Conservation (phyloP, 179 eudicot genomes). For the Gypsophila paniculata region DNA sequence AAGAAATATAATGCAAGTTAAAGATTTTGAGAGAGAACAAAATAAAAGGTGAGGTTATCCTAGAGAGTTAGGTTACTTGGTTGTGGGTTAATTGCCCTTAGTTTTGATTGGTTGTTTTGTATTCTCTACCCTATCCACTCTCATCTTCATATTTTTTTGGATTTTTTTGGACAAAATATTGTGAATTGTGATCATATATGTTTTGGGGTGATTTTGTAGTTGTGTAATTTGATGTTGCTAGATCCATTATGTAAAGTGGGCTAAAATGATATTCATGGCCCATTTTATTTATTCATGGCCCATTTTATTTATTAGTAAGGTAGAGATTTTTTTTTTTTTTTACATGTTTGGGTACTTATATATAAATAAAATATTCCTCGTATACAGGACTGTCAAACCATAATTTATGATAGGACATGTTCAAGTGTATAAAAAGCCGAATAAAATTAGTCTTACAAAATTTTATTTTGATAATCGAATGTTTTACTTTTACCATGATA, state of each 20-base stretch:
- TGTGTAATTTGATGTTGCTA: neutral
- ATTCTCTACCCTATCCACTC: conserved; percentile 29
- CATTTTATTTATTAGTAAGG: no score
- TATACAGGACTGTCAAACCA: no score
- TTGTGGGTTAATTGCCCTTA: conserved; percentile 20
- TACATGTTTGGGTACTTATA: no score
- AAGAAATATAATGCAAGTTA: conserved; percentile 18
- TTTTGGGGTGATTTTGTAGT: neutral
- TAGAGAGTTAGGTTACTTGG: conserved; percentile 28
- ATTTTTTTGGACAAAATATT: neutral
- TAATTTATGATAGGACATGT: no score
- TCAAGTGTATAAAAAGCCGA: no score
- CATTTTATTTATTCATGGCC: no score
- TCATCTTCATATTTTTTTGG: conserved; percentile 19
- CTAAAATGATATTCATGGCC: neutral
- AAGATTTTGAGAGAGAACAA: conserved; percentile 27
- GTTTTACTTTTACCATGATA: no score
- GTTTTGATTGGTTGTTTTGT: conserved; percentile 31
- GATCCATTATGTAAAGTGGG: neutral
- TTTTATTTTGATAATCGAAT: no score
- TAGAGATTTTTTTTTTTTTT: no score
- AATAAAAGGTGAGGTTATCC: conserved; percentile 26
- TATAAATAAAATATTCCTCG: no score
- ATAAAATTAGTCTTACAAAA: no score
- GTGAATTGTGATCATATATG: neutral